phyloP scores from a whole-genome alignment of 2,329 filamentous ascomycete genomes.

The Colletotrichum trifolii region DNA sequence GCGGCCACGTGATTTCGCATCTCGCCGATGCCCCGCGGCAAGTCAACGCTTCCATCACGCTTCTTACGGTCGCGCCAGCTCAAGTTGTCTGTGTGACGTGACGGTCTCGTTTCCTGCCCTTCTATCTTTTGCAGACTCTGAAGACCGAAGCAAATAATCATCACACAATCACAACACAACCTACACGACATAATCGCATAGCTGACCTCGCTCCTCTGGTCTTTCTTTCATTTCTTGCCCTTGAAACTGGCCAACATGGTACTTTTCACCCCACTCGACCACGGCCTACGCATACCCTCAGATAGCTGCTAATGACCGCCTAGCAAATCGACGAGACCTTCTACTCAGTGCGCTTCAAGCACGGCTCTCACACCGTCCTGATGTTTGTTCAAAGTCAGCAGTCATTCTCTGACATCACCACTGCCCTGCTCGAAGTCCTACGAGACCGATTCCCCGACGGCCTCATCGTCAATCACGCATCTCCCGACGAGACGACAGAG shows the following conservation, averaged over 20 bases:
- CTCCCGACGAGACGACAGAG: slow-evolving; percentile 46
- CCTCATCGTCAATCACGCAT: slow-evolving; percentile 51
- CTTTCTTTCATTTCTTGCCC: too few relatives aligned
- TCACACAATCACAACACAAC: background rate
- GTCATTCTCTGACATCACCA: slow-evolving; percentile 66
- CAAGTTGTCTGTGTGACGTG: too few relatives aligned
- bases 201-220: too few relatives aligned
- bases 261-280: background rate
- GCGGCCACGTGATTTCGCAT: slow-evolving; percentile 45
- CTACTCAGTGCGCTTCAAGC: slow-evolving; percentile 77
- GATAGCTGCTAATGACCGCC: slow-evolving; percentile 2
- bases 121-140: background rate
- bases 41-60: background rate
- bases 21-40: slow-evolving; percentile 14
- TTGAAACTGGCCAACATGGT: slow-evolving; percentile 1
- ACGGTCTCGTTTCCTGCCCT: too few relatives aligned
- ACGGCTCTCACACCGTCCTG: slow-evolving; percentile 77
- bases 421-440: slow-evolving; percentile 68
- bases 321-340: slow-evolving; percentile 57
- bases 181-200: too few relatives aligned
- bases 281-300: background rate
- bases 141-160: background rate
- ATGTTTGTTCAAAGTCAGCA: slow-evolving; percentile 71
- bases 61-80: background rate
- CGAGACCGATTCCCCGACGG: slow-evolving; percentile 67